Conservation (phyloP, 805 yeast genomes). For the Torulaspora microellipsoides region DNA sequence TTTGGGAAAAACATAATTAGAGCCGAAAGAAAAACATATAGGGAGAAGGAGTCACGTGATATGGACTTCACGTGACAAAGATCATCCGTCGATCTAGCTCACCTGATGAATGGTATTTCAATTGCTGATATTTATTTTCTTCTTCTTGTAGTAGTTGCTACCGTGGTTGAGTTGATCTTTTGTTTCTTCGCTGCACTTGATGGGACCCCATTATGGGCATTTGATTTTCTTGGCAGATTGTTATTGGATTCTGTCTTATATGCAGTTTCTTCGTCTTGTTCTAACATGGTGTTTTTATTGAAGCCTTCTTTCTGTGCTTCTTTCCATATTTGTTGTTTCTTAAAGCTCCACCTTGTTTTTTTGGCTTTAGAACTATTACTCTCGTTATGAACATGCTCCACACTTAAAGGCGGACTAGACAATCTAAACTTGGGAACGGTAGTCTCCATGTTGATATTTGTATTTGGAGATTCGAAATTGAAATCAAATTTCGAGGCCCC, state of each 20-base stretch:
- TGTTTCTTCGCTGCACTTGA: slow-evolving; percentile 2
- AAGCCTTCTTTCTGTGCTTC: not conserved
- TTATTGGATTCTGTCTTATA: too few relatives aligned
- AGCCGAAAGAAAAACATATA: too few relatives aligned
- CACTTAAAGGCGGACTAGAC: slow-evolving; percentile 24
- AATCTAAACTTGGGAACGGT: slow-evolving; percentile 17
- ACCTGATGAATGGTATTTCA: too few relatives aligned
- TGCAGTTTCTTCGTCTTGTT: not conserved
- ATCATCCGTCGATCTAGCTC: too few relatives aligned
- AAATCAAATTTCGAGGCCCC: slow-evolving; percentile 11
- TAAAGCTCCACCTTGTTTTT: slow-evolving; percentile 6
- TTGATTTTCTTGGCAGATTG: not conserved
- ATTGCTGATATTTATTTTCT: not conserved
- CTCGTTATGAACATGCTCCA: slow-evolving; percentile 12
- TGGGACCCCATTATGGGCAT: not conserved
- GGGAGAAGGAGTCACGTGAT: too few relatives aligned
- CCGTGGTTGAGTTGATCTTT: not conserved
- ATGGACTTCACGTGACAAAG: too few relatives aligned
- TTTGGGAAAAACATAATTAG: too few relatives aligned
- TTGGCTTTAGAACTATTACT: slow-evolving; percentile 5
- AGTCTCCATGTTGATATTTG: slow-evolving; percentile 1
- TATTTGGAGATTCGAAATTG: slow-evolving; percentile 4
- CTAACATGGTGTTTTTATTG: not conserved
- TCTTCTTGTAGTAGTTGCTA: not conserved
- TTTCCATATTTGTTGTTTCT: slow-evolving; percentile 9